phyloP scores from a whole-genome alignment of 441 rosid species.

The Pelargonium citronellum region DNA sequence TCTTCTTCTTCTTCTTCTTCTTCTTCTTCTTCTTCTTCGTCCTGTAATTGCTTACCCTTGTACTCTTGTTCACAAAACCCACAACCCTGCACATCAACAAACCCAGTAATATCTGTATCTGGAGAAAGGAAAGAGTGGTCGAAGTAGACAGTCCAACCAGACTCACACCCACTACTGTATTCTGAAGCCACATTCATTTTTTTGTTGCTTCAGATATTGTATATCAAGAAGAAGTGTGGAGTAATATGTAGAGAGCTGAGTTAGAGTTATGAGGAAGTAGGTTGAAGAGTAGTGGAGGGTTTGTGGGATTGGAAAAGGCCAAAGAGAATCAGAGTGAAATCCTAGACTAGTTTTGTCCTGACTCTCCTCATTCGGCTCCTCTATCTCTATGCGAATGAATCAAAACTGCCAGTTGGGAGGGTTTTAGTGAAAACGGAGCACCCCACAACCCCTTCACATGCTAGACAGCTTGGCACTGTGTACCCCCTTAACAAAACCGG shows the following conservation, averaged over 20 bases:
- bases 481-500: constrained; percentile 43
- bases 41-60: constrained; percentile 1
- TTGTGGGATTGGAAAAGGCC: constrained; percentile 12
- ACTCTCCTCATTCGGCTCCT: constrained; percentile 19
- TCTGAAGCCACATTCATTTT: constrained; percentile 48
- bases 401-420: constrained; percentile 43
- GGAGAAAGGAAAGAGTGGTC: constrained; percentile 52
- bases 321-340: constrained; percentile 29
- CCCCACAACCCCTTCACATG: constrained; percentile 45
- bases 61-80: constrained; percentile 8
- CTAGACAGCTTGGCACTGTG: constrained; percentile 59
- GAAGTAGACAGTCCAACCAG: constrained; percentile 91
- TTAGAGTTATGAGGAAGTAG: constrained; percentile 12
- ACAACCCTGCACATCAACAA: constrained; percentile 18
- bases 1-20: constrained; percentile 13
- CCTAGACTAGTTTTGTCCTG: constrained; percentile 33
- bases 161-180: constrained; percentile 75
- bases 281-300: constrained; percentile 1
- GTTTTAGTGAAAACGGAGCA: constrained; percentile 4
- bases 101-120: constrained; percentile 17
- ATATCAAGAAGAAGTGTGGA: not conserved
- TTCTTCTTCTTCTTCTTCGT: not conserved
- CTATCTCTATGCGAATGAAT: constrained; percentile 26
- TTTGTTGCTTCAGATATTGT: not conserved
- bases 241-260: not conserved